phyloP scores from a whole-genome alignment of 305 asterid genomes.

The Fraxinus sp. region DNA sequence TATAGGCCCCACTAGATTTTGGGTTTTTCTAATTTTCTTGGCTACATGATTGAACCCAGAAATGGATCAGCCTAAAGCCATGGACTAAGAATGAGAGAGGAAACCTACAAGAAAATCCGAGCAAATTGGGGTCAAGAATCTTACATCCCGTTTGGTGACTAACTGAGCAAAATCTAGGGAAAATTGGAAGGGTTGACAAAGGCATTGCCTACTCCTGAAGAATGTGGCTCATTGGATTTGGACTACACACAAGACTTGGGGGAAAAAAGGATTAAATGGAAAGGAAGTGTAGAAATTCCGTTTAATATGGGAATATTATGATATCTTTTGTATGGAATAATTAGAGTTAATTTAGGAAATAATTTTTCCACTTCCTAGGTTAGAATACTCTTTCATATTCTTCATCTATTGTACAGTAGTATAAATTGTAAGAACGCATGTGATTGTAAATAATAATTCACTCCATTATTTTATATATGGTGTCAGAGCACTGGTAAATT shows the following conservation, averaged over 20 bases:
- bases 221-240: not conserved
- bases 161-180: not conserved
- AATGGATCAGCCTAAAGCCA: not conserved
- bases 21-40: not conserved
- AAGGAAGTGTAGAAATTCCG: too few relatives aligned
- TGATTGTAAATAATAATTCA: too few relatives aligned
- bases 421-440: too few relatives aligned
- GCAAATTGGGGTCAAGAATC: not conserved
- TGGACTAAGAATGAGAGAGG: not conserved
- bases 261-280: not conserved
- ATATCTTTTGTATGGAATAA: too few relatives aligned
- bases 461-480: too few relatives aligned
- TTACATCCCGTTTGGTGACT: not conserved
- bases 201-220: not conserved
- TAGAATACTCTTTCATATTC: too few relatives aligned
- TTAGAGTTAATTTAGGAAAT: too few relatives aligned
- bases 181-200: not conserved
- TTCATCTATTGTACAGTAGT: too few relatives aligned
- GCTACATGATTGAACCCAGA: not conserved
- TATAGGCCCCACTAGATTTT: too few relatives aligned
- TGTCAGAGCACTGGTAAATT: too few relatives aligned
- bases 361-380: too few relatives aligned
- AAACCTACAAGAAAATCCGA: not conserved
- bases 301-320: too few relatives aligned
- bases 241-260: not conserved